Evolutionary conservation across 2,329 filamentous ascomycete species (phyloP).

Genomic region (Lasiodiplodia sp.): DNA sequence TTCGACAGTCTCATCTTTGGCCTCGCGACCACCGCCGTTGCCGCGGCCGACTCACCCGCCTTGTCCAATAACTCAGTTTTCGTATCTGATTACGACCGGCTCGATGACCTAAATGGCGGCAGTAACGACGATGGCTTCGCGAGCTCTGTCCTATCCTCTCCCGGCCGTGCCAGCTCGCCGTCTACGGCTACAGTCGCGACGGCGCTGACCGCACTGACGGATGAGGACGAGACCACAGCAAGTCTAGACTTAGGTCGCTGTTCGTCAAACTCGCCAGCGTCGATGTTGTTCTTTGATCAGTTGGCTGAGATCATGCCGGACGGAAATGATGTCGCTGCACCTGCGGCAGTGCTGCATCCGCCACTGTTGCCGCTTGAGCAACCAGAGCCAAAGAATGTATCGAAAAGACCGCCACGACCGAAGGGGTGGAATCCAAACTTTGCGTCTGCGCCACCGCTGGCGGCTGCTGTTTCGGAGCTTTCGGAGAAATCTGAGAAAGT

Average conservation of each 20-base stretch:
- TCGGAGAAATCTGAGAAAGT: neutral
- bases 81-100: conserved; percentile 25
- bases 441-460: neutral
- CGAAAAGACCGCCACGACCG: neutral
- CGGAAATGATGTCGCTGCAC: neutral
- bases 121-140: neutral
- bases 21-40: neutral
- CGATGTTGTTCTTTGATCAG: conserved; percentile 4
- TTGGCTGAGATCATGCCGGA: neutral
- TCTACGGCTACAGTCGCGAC: neutral
- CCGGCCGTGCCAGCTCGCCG: neutral
- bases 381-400: neutral
- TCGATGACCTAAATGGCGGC: conserved; percentile 10
- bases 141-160: neutral
- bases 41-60: neutral
- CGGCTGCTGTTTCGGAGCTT: neutral
- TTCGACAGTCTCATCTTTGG: conserved; percentile 22
- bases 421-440: conserved; percentile 16
- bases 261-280: neutral
- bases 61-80: conserved; percentile 10
- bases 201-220: neutral
- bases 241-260: too few species aligned
- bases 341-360: neutral
- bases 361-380: neutral
- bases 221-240: neutral